Evolutionary conservation across 768 basidiomycete species (phyloP), one percentile per base, ranked within the genome.

Genomic region (Mycena venus): DNA sequence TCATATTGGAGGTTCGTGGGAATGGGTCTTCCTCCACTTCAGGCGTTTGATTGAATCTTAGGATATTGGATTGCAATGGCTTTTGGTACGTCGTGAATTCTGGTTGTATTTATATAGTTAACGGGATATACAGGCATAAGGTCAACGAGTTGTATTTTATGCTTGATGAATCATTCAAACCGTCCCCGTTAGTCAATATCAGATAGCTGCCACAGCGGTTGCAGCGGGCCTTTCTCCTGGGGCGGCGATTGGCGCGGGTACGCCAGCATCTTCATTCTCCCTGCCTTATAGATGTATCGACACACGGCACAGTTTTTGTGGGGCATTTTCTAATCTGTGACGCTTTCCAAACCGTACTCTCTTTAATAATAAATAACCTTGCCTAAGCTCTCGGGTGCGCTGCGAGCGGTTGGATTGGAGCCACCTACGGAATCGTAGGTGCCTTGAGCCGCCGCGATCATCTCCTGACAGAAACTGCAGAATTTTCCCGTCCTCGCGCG

Each of bases 61-160:
- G 42, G 77, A 10, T 78, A 77, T 49, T 78, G 78, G 78, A 62
- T 78, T 15, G 78, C 78, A 19, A 76, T 77, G 53, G 78, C 78
- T 27, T 78, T 78, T 40, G 75, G 73, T 64, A 11, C 23, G 73
- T 68, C 3, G 25, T 40, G 21, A 17, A 11, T 58, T 9, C 7
- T 3, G 40, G 19, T 21, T n/a, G n/a, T 49, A 15, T 29, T 19
- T 27, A n/a, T 36, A 29, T 25, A 32, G 10, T 60, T 27, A 11
- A 21, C 25, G 19, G 3, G 25, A 34, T n/a, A 23, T 66, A 19
- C 64, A 76, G 75, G 68, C 31, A 73, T 77, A n/a, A 69, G 72
- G 72, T 77, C 25, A 42, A 11, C 47, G 17, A 25, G 25, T 47
- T 32, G 5, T 25, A n/a, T 47, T 23, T 21, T 44, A 21, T 15